Evolutionary conservation across 768 basidiomycete species (phyloP), one percentile per base, ranked within the genome.

Genomic region (Panellus pusillus): DNA sequence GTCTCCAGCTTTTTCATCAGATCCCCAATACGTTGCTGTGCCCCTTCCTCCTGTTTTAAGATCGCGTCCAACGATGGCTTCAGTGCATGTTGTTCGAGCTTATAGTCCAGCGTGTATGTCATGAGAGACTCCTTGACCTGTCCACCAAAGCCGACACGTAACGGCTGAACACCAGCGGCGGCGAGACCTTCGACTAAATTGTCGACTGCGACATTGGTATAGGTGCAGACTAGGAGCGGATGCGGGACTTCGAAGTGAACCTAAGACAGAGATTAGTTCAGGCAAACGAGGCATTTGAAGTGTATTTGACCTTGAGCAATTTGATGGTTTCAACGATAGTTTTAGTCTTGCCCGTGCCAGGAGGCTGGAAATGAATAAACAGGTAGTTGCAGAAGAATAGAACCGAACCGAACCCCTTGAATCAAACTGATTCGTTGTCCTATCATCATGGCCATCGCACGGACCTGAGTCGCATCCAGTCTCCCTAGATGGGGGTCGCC

Each of bases 131-230:
- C 67, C 19, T 79, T 79, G 44, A 91, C 80, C 44, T 79, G 79
- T 19, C 81, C 82, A 11, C 74, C 76, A 40, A 77, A 81, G 3
- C 91, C 92, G 18, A 93, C 77, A 2, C 95, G 88, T 1, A 96
- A 70, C 1, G 93, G 86, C 57, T 83, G 84, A 42, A 95, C 68
- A 4, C 83, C 81, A 1, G 78, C 74, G 7, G 71, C 68, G 9
- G 75, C 76, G 20, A 94, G 75, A 0, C 89, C 89, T 64, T 88
- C 85, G 35, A 94, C 83, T 9, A 97, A 82, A 61, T 95, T 91
- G 66, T 97, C 93, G 17, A 95, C 92, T 0, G 95, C 93, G 17
- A 84, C 90, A 61, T 97, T 95, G 37, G 95, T 97, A 65, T 91
- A 96, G 0, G 94, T 94, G 67, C 91, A 91, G n/a, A 96, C 87